These are phyloP conservation scores for Vanderwaltozyma tropicalis DNA, from an alignment of 805 yeast species.

Conservation along the genomic window DNA sequence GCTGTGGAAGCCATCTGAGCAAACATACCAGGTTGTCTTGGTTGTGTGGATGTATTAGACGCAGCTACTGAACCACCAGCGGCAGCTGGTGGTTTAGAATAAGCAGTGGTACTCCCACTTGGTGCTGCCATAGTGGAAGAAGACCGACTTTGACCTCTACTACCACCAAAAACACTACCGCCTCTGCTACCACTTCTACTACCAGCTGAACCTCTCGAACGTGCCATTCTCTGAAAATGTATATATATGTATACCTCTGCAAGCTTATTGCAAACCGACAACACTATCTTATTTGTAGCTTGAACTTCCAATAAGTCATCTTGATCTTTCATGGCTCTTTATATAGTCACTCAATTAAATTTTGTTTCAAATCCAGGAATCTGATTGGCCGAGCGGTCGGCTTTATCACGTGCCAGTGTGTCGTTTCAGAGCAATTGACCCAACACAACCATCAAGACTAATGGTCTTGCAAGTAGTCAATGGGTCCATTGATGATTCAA, in stretches of 20 bases:
- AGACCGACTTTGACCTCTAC: constrained; percentile 42
- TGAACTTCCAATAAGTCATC: too few species aligned
- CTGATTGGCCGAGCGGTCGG: constrained; percentile 1
- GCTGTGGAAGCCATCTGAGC: constrained; percentile 98
- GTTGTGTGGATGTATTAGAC: constrained; percentile 38
- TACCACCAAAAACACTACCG: constrained; percentile 16
- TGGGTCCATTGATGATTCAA: too few species aligned
- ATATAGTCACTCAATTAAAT: too few species aligned
- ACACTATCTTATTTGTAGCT: too few species aligned
- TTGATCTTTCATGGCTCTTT: too few species aligned
- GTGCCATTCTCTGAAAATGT: too few species aligned
- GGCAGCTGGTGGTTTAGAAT: constrained; percentile 45
- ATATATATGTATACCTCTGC: too few species aligned
- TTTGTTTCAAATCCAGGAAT: too few species aligned
- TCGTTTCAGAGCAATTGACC: background rate
- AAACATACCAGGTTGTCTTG: constrained; percentile 73
- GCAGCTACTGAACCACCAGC: constrained; percentile 7
- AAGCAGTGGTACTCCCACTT: constrained; percentile 40
- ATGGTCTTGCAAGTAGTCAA: too few species aligned
- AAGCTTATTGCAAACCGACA: too few species aligned
- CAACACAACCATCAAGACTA: too few species aligned
- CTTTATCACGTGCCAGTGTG: background rate
- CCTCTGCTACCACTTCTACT: constrained; percentile 1
- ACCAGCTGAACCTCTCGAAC: constrained; percentile 31
- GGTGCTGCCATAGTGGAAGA: constrained; percentile 73